Base-by-base conservation (phyloP, 305 asterid genomes). In the Solanum hybrid region DNA sequence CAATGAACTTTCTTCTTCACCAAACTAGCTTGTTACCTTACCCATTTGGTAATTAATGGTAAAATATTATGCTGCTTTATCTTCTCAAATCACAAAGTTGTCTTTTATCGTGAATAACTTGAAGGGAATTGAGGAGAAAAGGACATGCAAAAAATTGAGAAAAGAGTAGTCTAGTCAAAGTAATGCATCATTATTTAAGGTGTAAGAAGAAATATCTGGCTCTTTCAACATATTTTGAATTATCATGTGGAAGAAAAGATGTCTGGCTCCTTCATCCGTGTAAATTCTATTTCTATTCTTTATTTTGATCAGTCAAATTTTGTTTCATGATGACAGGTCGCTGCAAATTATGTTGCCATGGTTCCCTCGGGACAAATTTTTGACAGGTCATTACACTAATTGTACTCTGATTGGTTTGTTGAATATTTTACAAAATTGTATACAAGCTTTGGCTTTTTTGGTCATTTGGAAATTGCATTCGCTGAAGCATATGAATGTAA, bases 321-420 rank as follows among this genome's bases (percentile, higher is more conserved):
- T 56, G n/a, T 27, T 78, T 86, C 87, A 13, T 81, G 37, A 87
- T 88, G 81, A 91, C 95, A 97, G 99, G 99, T 96, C 42, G 98
- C 99, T 51, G 99, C 99, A 86, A 97, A 97, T 92, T 96, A 93
- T 78, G 97, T 97, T 88, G 99, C 98, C 89, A 97, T 97, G 99
- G 96, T 97, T 91, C 99, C 99, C 86, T 94, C 99, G 1, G 99
- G 99, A 88, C 99, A 97, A 95, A 92, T 97, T 91, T 97, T 97
- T 91, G 99, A 97, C 93, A 97, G 99, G 99, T 96, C 85, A 89
- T 86, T 85, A n/a, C 69, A 2, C 35, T 4, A 5, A 11, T 8
- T 64, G 9, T 17, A 38, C 20, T 37, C n/a, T 86, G 37, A 86
- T 72, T 72, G 71, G 89, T 27, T 71, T 38, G 38, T 36, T 17